Evolutionary conservation across 139 green algal species (phyloP).

Genomic region (Chlorella sp.): DNA sequence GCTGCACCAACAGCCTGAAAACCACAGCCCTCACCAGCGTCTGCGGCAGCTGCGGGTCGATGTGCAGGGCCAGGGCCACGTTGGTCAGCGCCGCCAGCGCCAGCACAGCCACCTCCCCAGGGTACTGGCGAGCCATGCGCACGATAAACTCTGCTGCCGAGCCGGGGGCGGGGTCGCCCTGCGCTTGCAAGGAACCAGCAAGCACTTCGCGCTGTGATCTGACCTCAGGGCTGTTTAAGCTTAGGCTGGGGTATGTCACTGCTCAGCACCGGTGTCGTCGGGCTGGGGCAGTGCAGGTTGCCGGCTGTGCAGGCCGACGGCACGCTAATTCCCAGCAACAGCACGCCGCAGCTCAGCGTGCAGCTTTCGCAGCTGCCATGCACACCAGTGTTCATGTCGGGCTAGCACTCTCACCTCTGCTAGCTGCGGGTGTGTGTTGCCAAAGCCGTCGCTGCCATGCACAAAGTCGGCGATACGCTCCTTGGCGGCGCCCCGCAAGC

Average conservation of each 20-base stretch:
- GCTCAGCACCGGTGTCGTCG: no score
- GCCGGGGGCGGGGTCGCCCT: constrained; percentile 28
- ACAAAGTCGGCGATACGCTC: constrained; percentile 88
- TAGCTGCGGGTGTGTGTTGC: constrained; percentile 67
- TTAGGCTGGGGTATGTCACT: no score
- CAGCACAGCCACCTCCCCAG: constrained; percentile 75
- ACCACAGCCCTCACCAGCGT: constrained; percentile 46
- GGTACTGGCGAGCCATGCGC: constrained; percentile 49
- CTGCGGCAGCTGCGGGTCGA: constrained; percentile 61
- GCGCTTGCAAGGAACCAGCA: no score
- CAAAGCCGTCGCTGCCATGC: constrained; percentile 88
- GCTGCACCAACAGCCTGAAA: no score
- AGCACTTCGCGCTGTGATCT: no score
- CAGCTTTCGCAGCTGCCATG: no score
- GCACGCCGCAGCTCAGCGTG: no score
- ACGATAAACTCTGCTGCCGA: constrained; percentile 83
- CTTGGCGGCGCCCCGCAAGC: constrained; percentile 65
- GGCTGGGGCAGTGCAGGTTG: no score
- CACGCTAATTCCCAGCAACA: no score
- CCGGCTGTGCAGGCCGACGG: no score
- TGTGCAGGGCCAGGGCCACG: constrained; percentile 79
- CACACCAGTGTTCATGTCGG: no score
- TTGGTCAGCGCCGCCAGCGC: constrained; percentile 89
- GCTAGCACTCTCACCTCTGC: neutral
- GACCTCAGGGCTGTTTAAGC: no score